Conservation (phyloP, 176 grass and related monocot genomes). For the Tillandsia leiboldiana region DNA sequence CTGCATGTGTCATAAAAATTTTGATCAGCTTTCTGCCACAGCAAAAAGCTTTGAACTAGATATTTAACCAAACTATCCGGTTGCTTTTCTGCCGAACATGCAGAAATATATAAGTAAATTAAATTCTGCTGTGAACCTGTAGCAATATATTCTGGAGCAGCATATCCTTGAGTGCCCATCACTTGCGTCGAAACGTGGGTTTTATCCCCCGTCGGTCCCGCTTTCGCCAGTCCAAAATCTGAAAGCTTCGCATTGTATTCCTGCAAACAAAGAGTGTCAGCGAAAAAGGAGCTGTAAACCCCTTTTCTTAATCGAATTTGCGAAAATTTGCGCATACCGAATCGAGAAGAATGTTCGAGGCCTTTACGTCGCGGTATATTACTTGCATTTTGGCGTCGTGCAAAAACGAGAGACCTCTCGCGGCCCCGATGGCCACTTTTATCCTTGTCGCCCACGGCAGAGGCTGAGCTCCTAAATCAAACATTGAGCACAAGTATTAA, state of each 20-base stretch:
- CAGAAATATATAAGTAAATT: too few species aligned
- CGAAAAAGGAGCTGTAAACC: slow-evolving; percentile 12
- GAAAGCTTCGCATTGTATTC: slow-evolving; percentile 91
- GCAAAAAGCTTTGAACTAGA: too few species aligned
- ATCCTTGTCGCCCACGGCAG: slow-evolving; percentile 84
- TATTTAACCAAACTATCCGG: too few species aligned
- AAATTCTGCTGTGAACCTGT: slow-evolving; percentile 45
- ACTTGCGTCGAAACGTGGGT: slow-evolving; percentile 98
- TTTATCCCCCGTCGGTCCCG: slow-evolving; percentile 87
- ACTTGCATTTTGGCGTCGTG: slow-evolving; percentile 82
- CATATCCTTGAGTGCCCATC: slow-evolving; percentile 97
- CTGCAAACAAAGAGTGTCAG: slow-evolving; percentile 31
- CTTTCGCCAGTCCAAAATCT: slow-evolving; percentile 98
- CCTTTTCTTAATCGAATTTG: not conserved
- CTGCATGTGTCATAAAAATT: not conserved
- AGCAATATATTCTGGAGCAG: slow-evolving; percentile 92
- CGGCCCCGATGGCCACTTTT: slow-evolving; percentile 84
- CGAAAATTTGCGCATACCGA: slow-evolving; percentile 39
- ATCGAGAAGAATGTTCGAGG: slow-evolving; percentile 98
- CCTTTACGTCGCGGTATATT: slow-evolving; percentile 98
- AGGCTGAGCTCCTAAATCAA: slow-evolving; percentile 52
- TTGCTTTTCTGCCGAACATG: too few species aligned
- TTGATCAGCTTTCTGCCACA: not conserved
- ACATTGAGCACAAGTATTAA: not conserved
- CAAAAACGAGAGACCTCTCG: slow-evolving; percentile 90